These are phyloP conservation scores for Brettanomyces sp. DNA, from an alignment of 805 yeast species.

Conservation along the genomic window DNA sequence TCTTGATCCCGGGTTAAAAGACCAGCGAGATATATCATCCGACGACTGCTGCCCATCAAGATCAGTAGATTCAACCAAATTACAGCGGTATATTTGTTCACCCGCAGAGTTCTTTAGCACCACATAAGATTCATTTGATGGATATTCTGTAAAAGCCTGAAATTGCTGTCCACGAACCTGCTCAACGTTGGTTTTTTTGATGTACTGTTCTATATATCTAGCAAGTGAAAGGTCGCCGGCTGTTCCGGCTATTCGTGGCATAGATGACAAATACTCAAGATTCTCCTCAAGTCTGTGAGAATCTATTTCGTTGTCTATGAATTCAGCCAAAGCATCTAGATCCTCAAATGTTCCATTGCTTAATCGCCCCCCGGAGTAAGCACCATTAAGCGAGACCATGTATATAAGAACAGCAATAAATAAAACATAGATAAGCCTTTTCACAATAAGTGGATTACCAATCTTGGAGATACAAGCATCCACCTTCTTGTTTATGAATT, in stretches of 20 bases:
- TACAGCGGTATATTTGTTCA: slow-evolving; percentile 12
- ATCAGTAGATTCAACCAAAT: slow-evolving; percentile 6
- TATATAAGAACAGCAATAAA: slow-evolving; percentile 52
- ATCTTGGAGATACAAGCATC: slow-evolving; percentile 52
- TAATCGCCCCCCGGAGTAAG: slow-evolving; percentile 29
- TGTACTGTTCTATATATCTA: slow-evolving; percentile 50
- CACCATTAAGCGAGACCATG: slow-evolving; percentile 47
- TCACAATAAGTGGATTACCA: slow-evolving; percentile 84
- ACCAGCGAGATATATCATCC: slow-evolving; percentile 29
- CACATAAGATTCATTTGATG: slow-evolving; percentile 29
- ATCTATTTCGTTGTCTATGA: slow-evolving; percentile 45
- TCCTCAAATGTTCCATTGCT: slow-evolving; percentile 57
- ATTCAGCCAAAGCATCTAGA: slow-evolving; percentile 38
- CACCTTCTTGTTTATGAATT: slow-evolving; percentile 31
- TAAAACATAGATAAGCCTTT: slow-evolving; percentile 64
- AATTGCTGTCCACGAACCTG: slow-evolving; percentile 41
- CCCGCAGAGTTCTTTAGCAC: slow-evolving; percentile 14
- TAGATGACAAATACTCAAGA: slow-evolving; percentile 61
- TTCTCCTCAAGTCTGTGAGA: slow-evolving; percentile 51
- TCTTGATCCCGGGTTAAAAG: too few species aligned
- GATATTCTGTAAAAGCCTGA: slow-evolving; percentile 57
- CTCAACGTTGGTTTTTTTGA: slow-evolving; percentile 48
- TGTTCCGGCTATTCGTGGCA: slow-evolving; percentile 87
- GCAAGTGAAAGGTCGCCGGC: slow-evolving; percentile 73
- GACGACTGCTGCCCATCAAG: slow-evolving; percentile 7